phyloP scores from a whole-genome alignment of 2,329 filamentous ascomycete genomes.

The Microdochium nivale region DNA sequence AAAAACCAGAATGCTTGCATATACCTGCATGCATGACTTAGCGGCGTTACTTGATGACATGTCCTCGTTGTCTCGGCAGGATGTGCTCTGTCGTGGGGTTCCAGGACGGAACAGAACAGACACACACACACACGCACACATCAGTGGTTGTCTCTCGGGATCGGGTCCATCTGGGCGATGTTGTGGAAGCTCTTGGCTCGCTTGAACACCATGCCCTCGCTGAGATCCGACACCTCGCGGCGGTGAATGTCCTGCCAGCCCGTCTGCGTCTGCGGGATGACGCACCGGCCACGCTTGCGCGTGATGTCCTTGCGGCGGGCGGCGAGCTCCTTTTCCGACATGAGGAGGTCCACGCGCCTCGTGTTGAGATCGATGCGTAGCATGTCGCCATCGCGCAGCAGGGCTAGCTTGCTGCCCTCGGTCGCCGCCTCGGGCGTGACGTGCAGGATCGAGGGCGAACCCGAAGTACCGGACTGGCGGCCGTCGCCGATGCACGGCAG shows the following conservation, averaged over 20 bases:
- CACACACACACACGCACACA: no score
- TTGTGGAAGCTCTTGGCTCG: conserved; percentile 36
- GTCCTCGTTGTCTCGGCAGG: no score
- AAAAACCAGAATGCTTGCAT: no score
- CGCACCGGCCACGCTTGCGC: conserved; percentile 25
- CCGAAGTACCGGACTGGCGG: conserved; percentile 45
- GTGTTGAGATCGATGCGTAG: conserved; percentile 40
- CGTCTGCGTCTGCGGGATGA: conserved; percentile 32
- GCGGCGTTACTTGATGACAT: no score
- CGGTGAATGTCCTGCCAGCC: conserved; percentile 43
- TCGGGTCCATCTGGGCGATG: conserved; percentile 30
- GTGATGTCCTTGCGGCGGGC: conserved; percentile 27
- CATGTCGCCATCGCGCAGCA: conserved; percentile 38
- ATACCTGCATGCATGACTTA: no score
- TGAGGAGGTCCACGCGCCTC: conserved; percentile 37
- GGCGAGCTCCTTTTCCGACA: conserved; percentile 30
- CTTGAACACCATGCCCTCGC: conserved; percentile 36
- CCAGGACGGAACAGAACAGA: no score
- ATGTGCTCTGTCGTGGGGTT: no score
- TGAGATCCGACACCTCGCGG: conserved; percentile 33
- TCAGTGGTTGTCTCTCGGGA: conserved; percentile 34
- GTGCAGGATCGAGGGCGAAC: conserved; percentile 45
- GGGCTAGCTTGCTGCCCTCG: conserved; percentile 38
- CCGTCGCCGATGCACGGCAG: conserved; percentile 45
- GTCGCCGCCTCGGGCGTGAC: conserved; percentile 45